phyloP scores from a whole-genome alignment of 768 basidiomycete species.

The Xerocomus potaroensis region DNA sequence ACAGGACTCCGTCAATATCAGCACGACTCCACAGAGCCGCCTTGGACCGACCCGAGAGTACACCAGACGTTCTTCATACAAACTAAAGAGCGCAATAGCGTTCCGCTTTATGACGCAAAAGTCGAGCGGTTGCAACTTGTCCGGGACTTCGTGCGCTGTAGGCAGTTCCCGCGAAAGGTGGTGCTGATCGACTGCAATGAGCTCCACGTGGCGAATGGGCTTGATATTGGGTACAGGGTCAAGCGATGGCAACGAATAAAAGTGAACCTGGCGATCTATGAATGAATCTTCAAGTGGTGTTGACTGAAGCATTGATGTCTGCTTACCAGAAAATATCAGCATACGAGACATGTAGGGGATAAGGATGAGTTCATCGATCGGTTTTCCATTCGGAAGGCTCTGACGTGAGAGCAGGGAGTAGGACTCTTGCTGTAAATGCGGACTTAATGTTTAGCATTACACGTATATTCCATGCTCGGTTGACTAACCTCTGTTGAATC shows the following conservation, averaged over 20 bases:
- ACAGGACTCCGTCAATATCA: background rate
- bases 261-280: conserved; percentile 61
- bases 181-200: conserved; percentile 79
- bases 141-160: conserved; percentile 34
- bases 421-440: conserved; percentile 44
- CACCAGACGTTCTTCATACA: conserved; percentile 57
- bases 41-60: conserved; percentile 52
- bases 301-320: conserved; percentile 11
- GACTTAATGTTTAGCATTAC: background rate
- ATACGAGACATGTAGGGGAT: conserved; percentile 71
- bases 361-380: conserved; percentile 78
- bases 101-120: conserved; percentile 71
- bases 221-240: conserved; percentile 66
- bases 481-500: conserved; percentile 44
- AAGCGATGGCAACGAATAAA: conserved; percentile 77
- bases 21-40: background rate
- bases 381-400: conserved; percentile 59
- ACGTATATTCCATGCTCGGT: background rate
- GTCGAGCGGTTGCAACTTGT: conserved; percentile 51
- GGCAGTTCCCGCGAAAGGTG: conserved; percentile 53
- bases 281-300: conserved; percentile 1
- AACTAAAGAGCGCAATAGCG: conserved; percentile 56
- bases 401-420: conserved; percentile 70
- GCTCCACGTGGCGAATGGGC: conserved; percentile 74
- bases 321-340: conserved; percentile 69